phyloP scores from a whole-genome alignment of 768 basidiomycete species.

The Termitomyces sp. region DNA sequence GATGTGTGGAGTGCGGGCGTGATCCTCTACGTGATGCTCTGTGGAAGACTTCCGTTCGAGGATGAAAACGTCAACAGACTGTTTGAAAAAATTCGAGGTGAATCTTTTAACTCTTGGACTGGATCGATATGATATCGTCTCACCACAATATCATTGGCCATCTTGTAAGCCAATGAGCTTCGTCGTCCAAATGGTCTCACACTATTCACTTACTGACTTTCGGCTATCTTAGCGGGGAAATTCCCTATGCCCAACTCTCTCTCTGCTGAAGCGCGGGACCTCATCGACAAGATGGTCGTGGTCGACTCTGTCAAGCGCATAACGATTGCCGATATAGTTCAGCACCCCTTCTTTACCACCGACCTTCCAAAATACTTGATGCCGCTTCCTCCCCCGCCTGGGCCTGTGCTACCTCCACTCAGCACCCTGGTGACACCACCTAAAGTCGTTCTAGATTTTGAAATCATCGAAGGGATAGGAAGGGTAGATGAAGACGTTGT shows the following conservation, averaged over 20 bases:
- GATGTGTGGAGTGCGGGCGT: constrained; percentile 99
- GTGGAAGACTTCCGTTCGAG: constrained; percentile 93
- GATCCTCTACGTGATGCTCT: constrained; percentile 98
- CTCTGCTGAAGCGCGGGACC: constrained; percentile 65
- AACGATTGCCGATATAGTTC: constrained; percentile 85
- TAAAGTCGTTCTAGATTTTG: constrained; percentile 64
- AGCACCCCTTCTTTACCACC: constrained; percentile 85
- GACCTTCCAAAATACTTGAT: constrained; percentile 85
- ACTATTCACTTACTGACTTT: constrained; percentile 5
- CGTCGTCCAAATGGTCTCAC: neutral
- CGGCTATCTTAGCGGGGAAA: constrained; percentile 56
- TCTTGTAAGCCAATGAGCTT: neutral
- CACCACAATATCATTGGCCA: neutral
- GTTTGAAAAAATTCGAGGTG: constrained; percentile 92
- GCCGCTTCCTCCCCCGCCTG: constrained; percentile 72
- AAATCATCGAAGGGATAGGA: constrained; percentile 88
- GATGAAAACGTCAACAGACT: constrained; percentile 91
- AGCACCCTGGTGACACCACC: constrained; percentile 66
- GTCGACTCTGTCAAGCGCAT: constrained; percentile 95
- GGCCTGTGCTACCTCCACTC: constrained; percentile 70
- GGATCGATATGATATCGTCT: neutral
- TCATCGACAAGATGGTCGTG: constrained; percentile 86
- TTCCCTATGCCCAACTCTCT: constrained; percentile 84
- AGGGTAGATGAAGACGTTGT: constrained; percentile 90
- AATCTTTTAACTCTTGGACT: constrained; percentile 17